phyloP scores from a whole-genome alignment of 1,284 basidiomycete genomes.

The Cerioporus squamosus region DNA sequence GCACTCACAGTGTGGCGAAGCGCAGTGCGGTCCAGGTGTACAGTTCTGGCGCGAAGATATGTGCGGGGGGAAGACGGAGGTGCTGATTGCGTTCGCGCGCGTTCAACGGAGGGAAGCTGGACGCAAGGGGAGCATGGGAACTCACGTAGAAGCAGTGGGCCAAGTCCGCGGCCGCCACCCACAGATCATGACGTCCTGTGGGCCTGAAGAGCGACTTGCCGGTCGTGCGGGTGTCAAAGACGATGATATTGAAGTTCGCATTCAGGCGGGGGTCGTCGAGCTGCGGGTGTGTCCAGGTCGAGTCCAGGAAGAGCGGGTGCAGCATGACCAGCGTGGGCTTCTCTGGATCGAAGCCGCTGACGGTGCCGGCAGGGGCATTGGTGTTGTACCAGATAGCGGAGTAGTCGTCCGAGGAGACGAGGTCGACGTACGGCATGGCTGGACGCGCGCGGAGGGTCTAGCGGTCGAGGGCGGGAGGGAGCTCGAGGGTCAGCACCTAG shows the following conservation, averaged over 20 bases:
- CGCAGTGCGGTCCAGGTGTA: conserved; percentile 48
- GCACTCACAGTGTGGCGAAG: conserved; percentile 61
- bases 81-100: conserved; percentile 41
- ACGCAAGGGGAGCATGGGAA: neutral
- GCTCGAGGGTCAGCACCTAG: neutral
- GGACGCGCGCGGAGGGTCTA: neutral
- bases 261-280: conserved; percentile 67
- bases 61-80: conserved; percentile 65
- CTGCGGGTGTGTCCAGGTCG: conserved; percentile 67
- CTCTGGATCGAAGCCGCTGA: conserved; percentile 64
- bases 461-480: conserved; percentile 4
- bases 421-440: conserved; percentile 72
- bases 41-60: conserved; percentile 67
- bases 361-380: conserved; percentile 58
- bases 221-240: conserved; percentile 72
- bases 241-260: conserved; percentile 65
- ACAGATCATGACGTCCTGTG: conserved; percentile 64
- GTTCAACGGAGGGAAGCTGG: conserved; percentile 1
- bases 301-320: conserved; percentile 70
- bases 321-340: conserved; percentile 70
- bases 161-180: conserved; percentile 77
- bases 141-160: conserved; percentile 66
- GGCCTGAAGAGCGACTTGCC: conserved; percentile 62
- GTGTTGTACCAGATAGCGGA: conserved; percentile 74
- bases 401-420: conserved; percentile 65